phyloP scores from a whole-genome alignment of 2,329 filamentous ascomycete species.

The Metarhizium rileyi region DNA sequence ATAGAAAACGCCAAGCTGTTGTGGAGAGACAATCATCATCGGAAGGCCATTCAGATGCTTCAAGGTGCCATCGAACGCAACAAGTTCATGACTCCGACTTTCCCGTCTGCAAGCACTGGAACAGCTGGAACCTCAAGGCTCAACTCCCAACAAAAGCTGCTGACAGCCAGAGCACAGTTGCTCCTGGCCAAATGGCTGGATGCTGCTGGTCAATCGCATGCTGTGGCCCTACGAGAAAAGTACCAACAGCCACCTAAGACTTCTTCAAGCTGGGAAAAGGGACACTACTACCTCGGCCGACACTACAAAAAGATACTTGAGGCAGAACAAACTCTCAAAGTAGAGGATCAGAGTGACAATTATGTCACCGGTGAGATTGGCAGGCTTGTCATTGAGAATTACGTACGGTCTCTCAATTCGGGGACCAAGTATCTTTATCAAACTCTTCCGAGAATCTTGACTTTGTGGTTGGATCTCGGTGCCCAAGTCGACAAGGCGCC shows the following conservation, averaged over 20 bases:
- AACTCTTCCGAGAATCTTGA: slow-evolving; percentile 82
- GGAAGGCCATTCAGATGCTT: slow-evolving; percentile 88
- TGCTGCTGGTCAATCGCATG: slow-evolving; percentile 84
- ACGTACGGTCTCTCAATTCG: slow-evolving; percentile 73
- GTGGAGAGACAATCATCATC: slow-evolving; percentile 87
- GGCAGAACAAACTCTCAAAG: slow-evolving; percentile 68
- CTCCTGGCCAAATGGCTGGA: slow-evolving; percentile 96
- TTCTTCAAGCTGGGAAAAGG: slow-evolving; percentile 77
- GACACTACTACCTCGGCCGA: slow-evolving; percentile 91
- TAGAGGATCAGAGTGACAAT: slow-evolving; percentile 65
- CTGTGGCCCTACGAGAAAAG: slow-evolving; percentile 65
- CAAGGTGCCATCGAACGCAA: slow-evolving; percentile 77
- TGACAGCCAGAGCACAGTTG: slow-evolving; percentile 72
- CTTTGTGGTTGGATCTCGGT: slow-evolving; percentile 88
- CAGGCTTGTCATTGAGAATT: slow-evolving; percentile 88
- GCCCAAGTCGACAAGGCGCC: slow-evolving; percentile 58
- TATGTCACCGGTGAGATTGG: slow-evolving; percentile 75
- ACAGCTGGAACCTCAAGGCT: slow-evolving; percentile 23
- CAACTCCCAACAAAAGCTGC: slow-evolving; percentile 44
- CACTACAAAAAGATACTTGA: slow-evolving; percentile 96
- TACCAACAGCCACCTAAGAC: slow-evolving; percentile 75
- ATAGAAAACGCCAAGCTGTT: slow-evolving; percentile 90
- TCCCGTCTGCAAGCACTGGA: slow-evolving; percentile 22
- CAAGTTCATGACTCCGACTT: slow-evolving; percentile 52
- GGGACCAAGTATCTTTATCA: slow-evolving; percentile 96